Evolutionary conservation across 2,329 filamentous ascomycete species (phyloP), one percentile per base, ranked within the genome.

Genomic region (Aspergillus udagawae): DNA sequence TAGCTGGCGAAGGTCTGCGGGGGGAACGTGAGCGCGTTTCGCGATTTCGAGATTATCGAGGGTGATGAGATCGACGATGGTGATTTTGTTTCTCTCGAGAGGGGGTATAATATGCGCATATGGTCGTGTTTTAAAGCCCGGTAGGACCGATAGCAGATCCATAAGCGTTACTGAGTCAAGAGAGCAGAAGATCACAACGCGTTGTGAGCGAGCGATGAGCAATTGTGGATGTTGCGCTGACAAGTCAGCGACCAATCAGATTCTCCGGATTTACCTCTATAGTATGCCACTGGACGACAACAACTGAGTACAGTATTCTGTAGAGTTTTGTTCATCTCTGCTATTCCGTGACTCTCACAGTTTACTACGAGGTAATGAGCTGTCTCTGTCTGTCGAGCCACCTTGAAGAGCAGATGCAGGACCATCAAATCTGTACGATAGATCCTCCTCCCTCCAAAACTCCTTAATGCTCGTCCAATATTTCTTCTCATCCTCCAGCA

Each of bases 141-240:
- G 92, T 64, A 97, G 83, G 71, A 95, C 85, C 71, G 85, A 83
- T 70, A 88, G 83, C 70, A 97, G 86, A 84, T 97, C 93, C 75
- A 77, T 77, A 67, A 57, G 62, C 64, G 54, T 63, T 55, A 35
- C 42, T 52, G 41, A 50, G 53, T 4, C 9, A 25, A 17, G 44
- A 47, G 21, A 47, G 23, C n/a, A 23, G 14, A 21, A 25, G 44
- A 47, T 14, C 42, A 12, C n/a, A 23, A 9, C n/a, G 12, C 41
- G 45, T 49, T 51, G 48, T 21, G 41, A 49, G 53, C 48, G 50
- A 55, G 50, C 56, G 59, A 59, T 57, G 60, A 55, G 57, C 53
- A 52, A 25, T 20, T 10, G 8, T 4, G 8, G 42, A 23, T 45
- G n/a, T 44, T 12, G 20, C 17, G 8, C n/a, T 45, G 42, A 12